A percentile compares a stretch with the other conserved stretches of the same genome.
phyloP scores from a whole-genome alignment of 2,329 filamentous ascomycete genomes.

The Neocucurbitaria cava region DNA sequence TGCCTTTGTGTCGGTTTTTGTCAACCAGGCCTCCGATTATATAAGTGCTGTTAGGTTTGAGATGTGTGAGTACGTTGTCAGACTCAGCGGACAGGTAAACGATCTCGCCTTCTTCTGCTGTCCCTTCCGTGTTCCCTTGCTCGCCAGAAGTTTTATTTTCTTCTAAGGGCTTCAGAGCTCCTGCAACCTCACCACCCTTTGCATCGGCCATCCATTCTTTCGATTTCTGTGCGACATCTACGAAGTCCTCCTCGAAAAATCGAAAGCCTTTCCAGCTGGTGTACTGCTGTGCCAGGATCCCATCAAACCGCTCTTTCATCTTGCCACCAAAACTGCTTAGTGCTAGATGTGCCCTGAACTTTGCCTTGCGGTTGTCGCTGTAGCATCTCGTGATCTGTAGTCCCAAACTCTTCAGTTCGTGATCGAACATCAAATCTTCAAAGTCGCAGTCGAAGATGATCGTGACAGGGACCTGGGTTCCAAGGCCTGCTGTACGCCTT shows the following conservation, averaged over 20 bases:
- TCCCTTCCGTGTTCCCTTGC: constrained; percentile 6
- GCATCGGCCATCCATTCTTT: constrained; percentile 70
- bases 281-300: constrained; percentile 73
- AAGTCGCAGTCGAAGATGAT: constrained; percentile 92
- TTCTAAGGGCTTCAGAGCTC: constrained; percentile 57
- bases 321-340: constrained; percentile 79
- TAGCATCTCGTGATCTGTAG: constrained; percentile 88
- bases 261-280: constrained; percentile 79
- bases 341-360: constrained; percentile 73
- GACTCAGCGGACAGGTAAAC: constrained; percentile 94
- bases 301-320: constrained; percentile 81
- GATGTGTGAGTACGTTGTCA: constrained; percentile 78
- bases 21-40: constrained; percentile 95
- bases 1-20: constrained; percentile 92
- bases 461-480: constrained; percentile 73
- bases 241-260: constrained; percentile 77
- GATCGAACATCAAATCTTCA: constrained; percentile 86
- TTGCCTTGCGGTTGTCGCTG: constrained; percentile 78
- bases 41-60: constrained; percentile 89
- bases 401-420: constrained; percentile 82
- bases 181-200: constrained; percentile 66
- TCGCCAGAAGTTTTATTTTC: constrained; percentile 53
- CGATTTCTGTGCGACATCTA: constrained; percentile 70
- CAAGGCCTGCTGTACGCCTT: constrained; percentile 34
- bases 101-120: constrained; percentile 62